These are phyloP conservation scores for Magnusiomyces clavatus DNA, from an alignment of 1,139 yeast genomes.

Conservation along the genomic window DNA sequence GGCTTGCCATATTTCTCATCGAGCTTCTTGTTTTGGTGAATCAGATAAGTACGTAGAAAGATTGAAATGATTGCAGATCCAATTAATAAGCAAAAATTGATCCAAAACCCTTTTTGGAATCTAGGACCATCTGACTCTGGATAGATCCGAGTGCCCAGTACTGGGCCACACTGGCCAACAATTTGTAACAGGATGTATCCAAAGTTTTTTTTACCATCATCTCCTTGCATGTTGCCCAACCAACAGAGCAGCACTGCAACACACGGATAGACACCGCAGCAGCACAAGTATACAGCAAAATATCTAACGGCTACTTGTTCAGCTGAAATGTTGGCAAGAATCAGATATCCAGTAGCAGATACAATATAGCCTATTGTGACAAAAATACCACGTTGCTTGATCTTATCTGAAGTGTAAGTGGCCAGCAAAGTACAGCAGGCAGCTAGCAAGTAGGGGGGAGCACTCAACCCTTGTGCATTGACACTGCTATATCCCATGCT, in stretches of 20 bases:
- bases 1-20: slow-evolving; percentile 14
- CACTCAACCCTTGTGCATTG: slow-evolving; percentile 22
- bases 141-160: slow-evolving; percentile 21
- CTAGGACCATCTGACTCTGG: slow-evolving; percentile 21
- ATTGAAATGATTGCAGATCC: slow-evolving; percentile 12
- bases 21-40: slow-evolving; percentile 10
- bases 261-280: slow-evolving; percentile 20
- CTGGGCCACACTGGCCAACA: slow-evolving; percentile 24
- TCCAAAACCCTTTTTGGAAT: slow-evolving; percentile 18
- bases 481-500: slow-evolving; percentile 22
- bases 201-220: slow-evolving; percentile 18
- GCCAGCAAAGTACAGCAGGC: slow-evolving; percentile 15
- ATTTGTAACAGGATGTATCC: slow-evolving; percentile 19
- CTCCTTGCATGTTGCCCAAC: slow-evolving; percentile 21
- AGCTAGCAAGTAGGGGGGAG: slow-evolving; percentile 22
- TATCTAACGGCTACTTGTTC: slow-evolving; percentile 18
- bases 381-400: slow-evolving; percentile 17
- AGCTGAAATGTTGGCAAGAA: slow-evolving; percentile 16
- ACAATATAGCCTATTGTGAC: slow-evolving; percentile 15
- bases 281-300: slow-evolving; percentile 19
- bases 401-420: slow-evolving; percentile 19
- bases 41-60: slow-evolving; percentile 11
- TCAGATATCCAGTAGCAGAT: slow-evolving; percentile 20
- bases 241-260: slow-evolving; percentile 20
- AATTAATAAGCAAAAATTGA: slow-evolving; percentile 12